phyloP scores from a whole-genome alignment of 306 rosid species.

The Trifolium repens region DNA sequence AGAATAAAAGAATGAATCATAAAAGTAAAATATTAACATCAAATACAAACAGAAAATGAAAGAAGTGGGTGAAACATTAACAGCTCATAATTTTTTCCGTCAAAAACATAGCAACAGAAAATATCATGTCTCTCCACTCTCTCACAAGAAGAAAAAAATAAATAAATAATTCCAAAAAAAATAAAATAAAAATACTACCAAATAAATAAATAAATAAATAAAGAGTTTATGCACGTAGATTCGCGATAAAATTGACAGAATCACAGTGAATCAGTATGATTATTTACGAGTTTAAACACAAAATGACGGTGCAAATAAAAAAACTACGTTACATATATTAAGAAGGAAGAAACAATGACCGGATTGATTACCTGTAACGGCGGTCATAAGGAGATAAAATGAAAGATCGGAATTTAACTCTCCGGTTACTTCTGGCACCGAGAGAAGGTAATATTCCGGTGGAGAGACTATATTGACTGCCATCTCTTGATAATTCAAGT shows the following conservation, averaged over 20 bases:
- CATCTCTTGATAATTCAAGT: constrained; percentile 75
- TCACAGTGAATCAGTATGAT: too few relatives aligned
- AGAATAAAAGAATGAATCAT: background rate
- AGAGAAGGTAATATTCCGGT: constrained; percentile 84
- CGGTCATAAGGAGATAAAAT: constrained; percentile 73
- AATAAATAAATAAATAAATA: too few relatives aligned
- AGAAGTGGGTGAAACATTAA: background rate
- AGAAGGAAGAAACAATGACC: background rate
- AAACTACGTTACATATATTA: too few relatives aligned
- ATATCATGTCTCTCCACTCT: background rate
- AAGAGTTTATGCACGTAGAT: too few relatives aligned
- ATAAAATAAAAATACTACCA: too few relatives aligned
- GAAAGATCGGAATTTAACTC: constrained; percentile 55
- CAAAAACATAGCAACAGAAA: constrained; percentile 24
- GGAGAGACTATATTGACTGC: constrained; percentile 79
- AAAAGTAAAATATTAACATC: constrained; percentile 19
- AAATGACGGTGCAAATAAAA: too few relatives aligned
- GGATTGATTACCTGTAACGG: constrained; percentile 64
- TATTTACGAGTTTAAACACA: too few relatives aligned
- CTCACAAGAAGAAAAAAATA: background rate
- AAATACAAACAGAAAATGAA: constrained; percentile 10
- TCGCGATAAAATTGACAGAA: too few relatives aligned
- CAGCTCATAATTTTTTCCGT: constrained; percentile 6
- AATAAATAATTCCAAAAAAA: too few relatives aligned
- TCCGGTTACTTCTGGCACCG: constrained; percentile 71